Percentiles rank a stretch among this genome's conserved stretches.
Conservation (phyloP, 305 asterid genomes). For the Plantago lanceolata region DNA sequence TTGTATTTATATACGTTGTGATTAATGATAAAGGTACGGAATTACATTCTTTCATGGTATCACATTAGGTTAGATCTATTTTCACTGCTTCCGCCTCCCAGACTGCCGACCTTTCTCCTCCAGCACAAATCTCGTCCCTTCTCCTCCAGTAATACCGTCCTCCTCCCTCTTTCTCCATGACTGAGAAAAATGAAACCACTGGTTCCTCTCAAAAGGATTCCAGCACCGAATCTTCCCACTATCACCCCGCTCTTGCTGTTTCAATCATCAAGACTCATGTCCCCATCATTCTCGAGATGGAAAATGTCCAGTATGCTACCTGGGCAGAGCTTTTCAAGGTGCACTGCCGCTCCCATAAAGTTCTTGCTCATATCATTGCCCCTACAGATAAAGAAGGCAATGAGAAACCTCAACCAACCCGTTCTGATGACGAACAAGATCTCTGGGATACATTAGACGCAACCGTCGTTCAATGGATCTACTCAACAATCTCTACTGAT, state of each 20-base stretch:
- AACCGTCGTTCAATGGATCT: background rate
- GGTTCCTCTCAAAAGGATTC: too few species aligned
- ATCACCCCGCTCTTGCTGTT: conserved; percentile 18
- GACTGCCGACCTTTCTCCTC: too few species aligned
- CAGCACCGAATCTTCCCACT: too few species aligned
- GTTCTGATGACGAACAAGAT: background rate
- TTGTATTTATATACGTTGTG: too few species aligned
- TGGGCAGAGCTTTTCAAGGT: conserved; percentile 8
- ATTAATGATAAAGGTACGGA: too few species aligned
- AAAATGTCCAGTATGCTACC: background rate
- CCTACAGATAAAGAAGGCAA: background rate
- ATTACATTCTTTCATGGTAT: too few species aligned
- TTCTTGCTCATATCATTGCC: conserved; percentile 6
- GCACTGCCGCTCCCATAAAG: background rate
- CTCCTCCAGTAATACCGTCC: too few species aligned
- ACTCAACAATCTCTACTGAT: conserved; percentile 8
- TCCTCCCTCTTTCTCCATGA: too few species aligned
- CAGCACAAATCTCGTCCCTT: too few species aligned
- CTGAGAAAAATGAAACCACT: too few species aligned
- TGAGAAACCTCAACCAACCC: background rate
- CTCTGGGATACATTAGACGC: background rate
- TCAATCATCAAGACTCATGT: conserved; percentile 3
- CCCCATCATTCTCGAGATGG: conserved; percentile 17
- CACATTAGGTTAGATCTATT: too few species aligned
- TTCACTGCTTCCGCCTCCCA: too few species aligned